phyloP scores from a whole-genome alignment of 768 basidiomycete genomes.

The Xerocomus brunneocitrinus region DNA sequence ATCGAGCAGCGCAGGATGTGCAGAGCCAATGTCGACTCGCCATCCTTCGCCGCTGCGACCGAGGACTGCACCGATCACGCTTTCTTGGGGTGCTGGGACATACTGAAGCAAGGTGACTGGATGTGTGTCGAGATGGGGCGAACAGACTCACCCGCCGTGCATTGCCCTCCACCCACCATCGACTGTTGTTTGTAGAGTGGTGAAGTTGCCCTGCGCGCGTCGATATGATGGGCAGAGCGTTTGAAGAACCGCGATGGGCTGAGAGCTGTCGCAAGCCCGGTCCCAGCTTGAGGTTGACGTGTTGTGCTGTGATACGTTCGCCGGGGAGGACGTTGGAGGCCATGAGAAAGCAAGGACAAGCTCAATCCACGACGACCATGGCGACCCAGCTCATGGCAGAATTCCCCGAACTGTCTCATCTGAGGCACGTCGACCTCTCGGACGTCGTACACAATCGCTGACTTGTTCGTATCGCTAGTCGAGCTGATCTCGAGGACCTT shows the following conservation, averaged over 20 bases:
- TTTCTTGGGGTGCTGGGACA: conserved; percentile 83
- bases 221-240: conserved; percentile 37
- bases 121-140: neutral
- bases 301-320: conserved; percentile 66
- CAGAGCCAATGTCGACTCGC: conserved; percentile 89
- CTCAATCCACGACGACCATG: conserved; percentile 17
- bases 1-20: conserved; percentile 82
- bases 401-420: conserved; percentile 67
- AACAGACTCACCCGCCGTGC: conserved; percentile 64
- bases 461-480: conserved; percentile 39
- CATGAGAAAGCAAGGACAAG: conserved; percentile 33
- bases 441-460: conserved; percentile 3
- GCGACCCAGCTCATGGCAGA: conserved; percentile 48
- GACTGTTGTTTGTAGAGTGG: conserved; percentile 66
- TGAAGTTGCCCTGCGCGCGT: conserved; percentile 69
- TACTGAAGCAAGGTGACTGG: conserved; percentile 51
- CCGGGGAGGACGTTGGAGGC: conserved; percentile 70
- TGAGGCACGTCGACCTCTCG: conserved; percentile 51
- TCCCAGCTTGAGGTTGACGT: conserved; percentile 80
- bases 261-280: conserved; percentile 67
- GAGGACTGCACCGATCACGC: conserved; percentile 78
- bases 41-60: conserved; percentile 85
- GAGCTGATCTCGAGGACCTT: conserved; percentile 88
- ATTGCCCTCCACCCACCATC: conserved; percentile 88
- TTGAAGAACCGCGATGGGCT: conserved; percentile 23